These are phyloP conservation scores for Leucaena leucocephala DNA, from an alignment of 306 rosid species.

Conservation along the genomic window DNA sequence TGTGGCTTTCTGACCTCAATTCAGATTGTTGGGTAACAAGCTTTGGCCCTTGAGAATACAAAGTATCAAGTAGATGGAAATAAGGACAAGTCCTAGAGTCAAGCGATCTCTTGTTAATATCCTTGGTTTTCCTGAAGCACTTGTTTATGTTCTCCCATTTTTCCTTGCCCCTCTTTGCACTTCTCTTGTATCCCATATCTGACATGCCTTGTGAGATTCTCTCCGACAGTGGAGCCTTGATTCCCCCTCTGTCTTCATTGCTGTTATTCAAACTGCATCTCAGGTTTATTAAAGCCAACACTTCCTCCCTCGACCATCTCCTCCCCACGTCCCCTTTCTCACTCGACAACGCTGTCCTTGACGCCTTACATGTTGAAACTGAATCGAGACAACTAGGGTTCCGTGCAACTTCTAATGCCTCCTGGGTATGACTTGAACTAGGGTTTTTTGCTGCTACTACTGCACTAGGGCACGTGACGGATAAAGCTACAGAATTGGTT, in stretches of 20 bases:
- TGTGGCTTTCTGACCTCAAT: neutral
- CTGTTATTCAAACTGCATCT: slow-evolving; percentile 56
- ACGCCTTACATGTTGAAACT: neutral
- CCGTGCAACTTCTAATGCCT: slow-evolving; percentile 14
- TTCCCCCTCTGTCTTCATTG: slow-evolving; percentile 50
- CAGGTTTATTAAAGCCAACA: slow-evolving; percentile 78
- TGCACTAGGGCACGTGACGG: neutral
- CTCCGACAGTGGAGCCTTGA: slow-evolving; percentile 86
- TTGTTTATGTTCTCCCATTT: slow-evolving; percentile 97
- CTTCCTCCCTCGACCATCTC: slow-evolving; percentile 96
- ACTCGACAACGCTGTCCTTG: slow-evolving; percentile 4
- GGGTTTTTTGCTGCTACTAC: slow-evolving; percentile 47
- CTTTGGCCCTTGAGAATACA: slow-evolving; percentile 70
- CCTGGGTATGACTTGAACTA: slow-evolving; percentile 41
- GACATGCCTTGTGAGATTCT: slow-evolving; percentile 87
- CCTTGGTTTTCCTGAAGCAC: slow-evolving; percentile 85
- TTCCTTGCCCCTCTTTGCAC: slow-evolving; percentile 93
- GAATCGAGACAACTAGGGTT: slow-evolving; percentile 42
- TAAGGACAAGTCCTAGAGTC: slow-evolving; percentile 95
- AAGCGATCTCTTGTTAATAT: slow-evolving; percentile 70
- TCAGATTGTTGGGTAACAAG: slow-evolving; percentile 42
- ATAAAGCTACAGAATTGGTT: neutral
- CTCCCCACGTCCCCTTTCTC: slow-evolving; percentile 68
- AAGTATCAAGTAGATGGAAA: slow-evolving; percentile 58
- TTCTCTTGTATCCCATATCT: slow-evolving; percentile 73